phyloP scores from a whole-genome alignment of 2,329 filamentous ascomycete species.

The Aspergillaceae sp. region DNA sequence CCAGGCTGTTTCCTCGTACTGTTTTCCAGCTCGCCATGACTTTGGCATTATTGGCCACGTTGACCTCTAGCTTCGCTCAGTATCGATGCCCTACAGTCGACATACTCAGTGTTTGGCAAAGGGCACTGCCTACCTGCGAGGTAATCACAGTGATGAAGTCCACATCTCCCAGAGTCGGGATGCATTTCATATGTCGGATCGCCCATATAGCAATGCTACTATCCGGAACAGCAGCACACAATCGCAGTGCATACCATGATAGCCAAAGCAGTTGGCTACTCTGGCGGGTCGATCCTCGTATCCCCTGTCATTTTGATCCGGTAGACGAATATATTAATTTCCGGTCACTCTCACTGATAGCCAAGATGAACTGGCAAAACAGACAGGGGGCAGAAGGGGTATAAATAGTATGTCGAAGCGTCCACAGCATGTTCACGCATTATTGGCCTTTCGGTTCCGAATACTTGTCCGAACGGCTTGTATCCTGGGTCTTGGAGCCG shows the following conservation, averaged over 20 bases:
- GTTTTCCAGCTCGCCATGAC: slow-evolving; percentile 31
- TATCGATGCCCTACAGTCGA: too few relatives aligned
- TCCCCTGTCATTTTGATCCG: not conserved
- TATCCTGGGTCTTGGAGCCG: not conserved
- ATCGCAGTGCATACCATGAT: slow-evolving; percentile 10
- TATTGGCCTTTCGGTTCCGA: not conserved
- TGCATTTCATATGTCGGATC: slow-evolving; percentile 31
- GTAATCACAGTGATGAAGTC: slow-evolving; percentile 49
- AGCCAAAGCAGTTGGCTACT: slow-evolving; percentile 30
- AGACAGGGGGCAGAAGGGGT: too few relatives aligned
- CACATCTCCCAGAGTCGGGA: slow-evolving; percentile 26
- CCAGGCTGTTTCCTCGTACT: slow-evolving; percentile 43
- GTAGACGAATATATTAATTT: not conserved
- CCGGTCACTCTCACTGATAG: too few relatives aligned
- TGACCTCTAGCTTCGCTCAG: slow-evolving; percentile 34
- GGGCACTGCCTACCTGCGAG: slow-evolving; percentile 32
- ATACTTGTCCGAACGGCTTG: not conserved
- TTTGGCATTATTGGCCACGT: slow-evolving; percentile 41
- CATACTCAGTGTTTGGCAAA: slow-evolving; percentile 1
- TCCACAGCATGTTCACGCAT: too few relatives aligned
- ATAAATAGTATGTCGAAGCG: too few relatives aligned
- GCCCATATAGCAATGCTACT: slow-evolving; percentile 6
- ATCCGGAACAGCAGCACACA: not conserved
- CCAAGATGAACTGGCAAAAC: too few relatives aligned
- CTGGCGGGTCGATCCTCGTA: slow-evolving; percentile 17